Conservation (phyloP, 805 yeast genomes). For the Saccharomyces mikatae region DNA sequence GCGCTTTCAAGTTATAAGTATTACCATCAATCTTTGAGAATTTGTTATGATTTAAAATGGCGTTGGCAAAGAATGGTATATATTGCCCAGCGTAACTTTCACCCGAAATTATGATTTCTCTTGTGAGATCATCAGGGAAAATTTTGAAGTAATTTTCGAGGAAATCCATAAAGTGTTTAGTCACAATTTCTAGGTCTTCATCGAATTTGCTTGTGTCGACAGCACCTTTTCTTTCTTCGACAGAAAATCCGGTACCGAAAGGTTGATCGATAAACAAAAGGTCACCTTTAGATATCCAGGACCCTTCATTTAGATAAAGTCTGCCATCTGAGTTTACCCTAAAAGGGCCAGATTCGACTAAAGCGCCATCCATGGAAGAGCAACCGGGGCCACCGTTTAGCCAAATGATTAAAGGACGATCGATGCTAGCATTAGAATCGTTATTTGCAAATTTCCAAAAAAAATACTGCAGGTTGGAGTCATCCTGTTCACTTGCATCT, state of each 20-base stretch:
- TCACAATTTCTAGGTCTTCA: constrained; percentile 47
- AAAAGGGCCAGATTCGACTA: constrained; percentile 87
- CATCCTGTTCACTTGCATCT: constrained; percentile 32
- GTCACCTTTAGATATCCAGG: constrained; percentile 79
- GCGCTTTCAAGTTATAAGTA: constrained; percentile 46
- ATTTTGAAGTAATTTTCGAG: constrained; percentile 54
- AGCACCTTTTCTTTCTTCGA: constrained; percentile 7
- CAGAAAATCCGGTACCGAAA: constrained; percentile 85
- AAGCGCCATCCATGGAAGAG: constrained; percentile 94
- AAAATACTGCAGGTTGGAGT: constrained; percentile 47
- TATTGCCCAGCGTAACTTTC: constrained; percentile 97
- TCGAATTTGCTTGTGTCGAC: constrained; percentile 26
- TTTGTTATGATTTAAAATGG: constrained; percentile 42
- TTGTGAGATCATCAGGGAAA: constrained; percentile 62
- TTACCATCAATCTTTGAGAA: constrained; percentile 11
- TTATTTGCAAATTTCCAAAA: constrained; percentile 58
- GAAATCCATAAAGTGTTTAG: constrained; percentile 55
- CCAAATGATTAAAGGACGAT: constrained; percentile 64
- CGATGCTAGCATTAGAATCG: constrained; percentile 18
- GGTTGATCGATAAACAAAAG: constrained; percentile 90
- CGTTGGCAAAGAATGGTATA: constrained; percentile 77
- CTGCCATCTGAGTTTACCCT: constrained; percentile 44
- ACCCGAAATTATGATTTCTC: constrained; percentile 76
- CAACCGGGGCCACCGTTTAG: constrained; percentile 98
- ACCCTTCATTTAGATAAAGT: constrained; percentile 54